Conservation (phyloP, 257 asterid genomes). For the Knoxia roxburghii region DNA sequence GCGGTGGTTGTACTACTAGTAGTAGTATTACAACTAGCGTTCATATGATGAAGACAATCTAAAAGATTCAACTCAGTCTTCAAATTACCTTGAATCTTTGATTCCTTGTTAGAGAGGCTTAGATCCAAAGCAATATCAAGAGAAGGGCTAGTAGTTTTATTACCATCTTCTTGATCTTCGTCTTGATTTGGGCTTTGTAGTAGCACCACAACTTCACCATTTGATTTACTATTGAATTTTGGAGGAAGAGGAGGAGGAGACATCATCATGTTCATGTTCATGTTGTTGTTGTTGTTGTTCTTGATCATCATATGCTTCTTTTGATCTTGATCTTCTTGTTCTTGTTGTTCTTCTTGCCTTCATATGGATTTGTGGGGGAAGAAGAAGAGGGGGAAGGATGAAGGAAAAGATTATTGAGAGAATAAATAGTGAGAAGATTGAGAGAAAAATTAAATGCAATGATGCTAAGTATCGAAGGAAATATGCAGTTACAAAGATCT, state of each 20-base stretch:
- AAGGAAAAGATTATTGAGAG: slow-evolving; percentile 26
- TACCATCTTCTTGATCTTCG: slow-evolving; percentile 8
- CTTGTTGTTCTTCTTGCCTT: slow-evolving; percentile 18
- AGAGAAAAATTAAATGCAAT: slow-evolving; percentile 30
- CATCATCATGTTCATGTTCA: background rate
- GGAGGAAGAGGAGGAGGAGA: too few relatives aligned
- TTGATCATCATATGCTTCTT: slow-evolving; percentile 14
- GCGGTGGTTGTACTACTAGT: too few relatives aligned
- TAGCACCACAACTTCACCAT: too few relatives aligned
- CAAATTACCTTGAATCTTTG: slow-evolving; percentile 9
- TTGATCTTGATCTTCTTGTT: slow-evolving; percentile 10
- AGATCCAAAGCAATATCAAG: slow-evolving; percentile 52
- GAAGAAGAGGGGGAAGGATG: slow-evolving; percentile 13
- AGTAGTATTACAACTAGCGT: background rate
- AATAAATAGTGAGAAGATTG: too few relatives aligned
- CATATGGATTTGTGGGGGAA: slow-evolving; percentile 20
- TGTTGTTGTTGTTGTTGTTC: too few relatives aligned
- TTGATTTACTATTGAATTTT: too few relatives aligned
- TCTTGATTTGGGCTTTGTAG: slow-evolving; percentile 7
- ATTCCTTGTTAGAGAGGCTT: slow-evolving; percentile 34
- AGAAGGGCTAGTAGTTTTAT: slow-evolving; percentile 16
- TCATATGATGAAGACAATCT: slow-evolving; percentile 17
- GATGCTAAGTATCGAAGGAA: slow-evolving; percentile 49
- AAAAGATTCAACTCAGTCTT: slow-evolving; percentile 39
- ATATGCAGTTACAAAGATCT: slow-evolving; percentile 41